A percentile compares a stretch with the other conserved stretches of the same genome.
Evolutionary conservation across 2,329 filamentous ascomycete species (phyloP).

Genomic region (Colletotrichum musicola): DNA sequence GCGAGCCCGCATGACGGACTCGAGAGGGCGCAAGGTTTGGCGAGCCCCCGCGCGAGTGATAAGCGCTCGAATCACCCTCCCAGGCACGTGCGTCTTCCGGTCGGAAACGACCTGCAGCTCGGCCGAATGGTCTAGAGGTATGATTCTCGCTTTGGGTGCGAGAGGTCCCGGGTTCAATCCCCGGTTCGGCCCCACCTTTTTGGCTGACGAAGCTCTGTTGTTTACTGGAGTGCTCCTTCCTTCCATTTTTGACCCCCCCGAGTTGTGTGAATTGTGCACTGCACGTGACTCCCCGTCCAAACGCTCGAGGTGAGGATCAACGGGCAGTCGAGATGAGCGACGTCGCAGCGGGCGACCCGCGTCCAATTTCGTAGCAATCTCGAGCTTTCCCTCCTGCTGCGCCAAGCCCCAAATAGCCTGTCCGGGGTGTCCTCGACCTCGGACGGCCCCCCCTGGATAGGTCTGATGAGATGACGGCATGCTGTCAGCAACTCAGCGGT

Average conservation of each 20-base stretch:
- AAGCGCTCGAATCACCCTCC: constrained; percentile 10
- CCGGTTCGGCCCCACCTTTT: constrained; percentile 45
- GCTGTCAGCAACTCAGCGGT: not conserved
- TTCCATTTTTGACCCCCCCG: too few relatives aligned
- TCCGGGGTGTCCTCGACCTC: too few relatives aligned
- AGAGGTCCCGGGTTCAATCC: constrained; percentile 52
- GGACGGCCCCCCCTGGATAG: not conserved
- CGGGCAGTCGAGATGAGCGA: constrained; percentile 35
- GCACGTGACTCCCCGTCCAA: not conserved
- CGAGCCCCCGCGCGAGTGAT: not conserved
- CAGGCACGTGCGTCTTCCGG: not conserved
- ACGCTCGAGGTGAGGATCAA: constrained; percentile 33
- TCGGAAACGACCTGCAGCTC: not conserved
- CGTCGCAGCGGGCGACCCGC: constrained; percentile 31
- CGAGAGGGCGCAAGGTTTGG: too few relatives aligned
- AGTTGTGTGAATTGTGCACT: too few relatives aligned
- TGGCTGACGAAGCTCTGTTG: too few relatives aligned
- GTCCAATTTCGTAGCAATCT: constrained; percentile 36
- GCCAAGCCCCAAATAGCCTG: constrained; percentile 1
- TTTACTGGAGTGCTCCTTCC: not conserved
- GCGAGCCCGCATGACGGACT: not conserved
- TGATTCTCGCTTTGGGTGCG: constrained; percentile 53
- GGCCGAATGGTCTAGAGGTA: constrained; percentile 51
- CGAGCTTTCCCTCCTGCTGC: constrained; percentile 10
- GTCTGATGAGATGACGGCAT: constrained; percentile 34